phyloP scores from a whole-genome alignment of 768 basidiomycete genomes.

The Phanerochaete sordida region DNA sequence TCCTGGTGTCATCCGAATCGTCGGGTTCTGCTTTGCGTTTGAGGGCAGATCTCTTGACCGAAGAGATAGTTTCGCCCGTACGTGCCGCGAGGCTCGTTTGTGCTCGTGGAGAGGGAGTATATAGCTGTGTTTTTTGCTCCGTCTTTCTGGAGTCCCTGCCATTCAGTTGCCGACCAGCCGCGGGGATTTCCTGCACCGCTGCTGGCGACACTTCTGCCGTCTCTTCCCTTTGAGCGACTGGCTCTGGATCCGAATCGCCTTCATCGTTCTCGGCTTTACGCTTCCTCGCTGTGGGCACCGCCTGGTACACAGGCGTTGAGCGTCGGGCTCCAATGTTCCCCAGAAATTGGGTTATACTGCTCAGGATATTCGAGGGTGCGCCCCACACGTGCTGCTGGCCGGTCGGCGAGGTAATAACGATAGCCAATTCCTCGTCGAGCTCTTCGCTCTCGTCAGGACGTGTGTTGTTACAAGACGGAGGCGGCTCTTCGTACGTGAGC shows the following conservation, averaged over 20 bases:
- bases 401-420: constrained; percentile 7
- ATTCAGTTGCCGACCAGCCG: too few species aligned
- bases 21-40: not conserved
- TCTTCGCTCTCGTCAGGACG: not conserved
- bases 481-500: not conserved
- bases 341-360: not conserved
- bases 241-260: not conserved
- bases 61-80: not conserved
- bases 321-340: not conserved
- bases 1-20: not conserved
- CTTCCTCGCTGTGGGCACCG: not conserved
- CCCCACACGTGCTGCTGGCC: constrained; percentile 7
- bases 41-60: not conserved
- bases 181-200: too few species aligned
- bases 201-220: too few species aligned
- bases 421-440: not conserved
- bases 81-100: too few species aligned
- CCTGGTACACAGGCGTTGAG: not conserved
- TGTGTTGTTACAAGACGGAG: not conserved
- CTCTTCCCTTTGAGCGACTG: too few species aligned
- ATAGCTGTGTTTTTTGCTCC: too few species aligned
- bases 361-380: not conserved
- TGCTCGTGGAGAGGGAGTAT: too few species aligned
- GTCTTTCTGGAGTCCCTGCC: too few species aligned
- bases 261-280: not conserved